These are phyloP conservation scores for Ensete glaucum DNA, from an alignment of 176 grass and related monocot genomes.

Conservation along the genomic window DNA sequence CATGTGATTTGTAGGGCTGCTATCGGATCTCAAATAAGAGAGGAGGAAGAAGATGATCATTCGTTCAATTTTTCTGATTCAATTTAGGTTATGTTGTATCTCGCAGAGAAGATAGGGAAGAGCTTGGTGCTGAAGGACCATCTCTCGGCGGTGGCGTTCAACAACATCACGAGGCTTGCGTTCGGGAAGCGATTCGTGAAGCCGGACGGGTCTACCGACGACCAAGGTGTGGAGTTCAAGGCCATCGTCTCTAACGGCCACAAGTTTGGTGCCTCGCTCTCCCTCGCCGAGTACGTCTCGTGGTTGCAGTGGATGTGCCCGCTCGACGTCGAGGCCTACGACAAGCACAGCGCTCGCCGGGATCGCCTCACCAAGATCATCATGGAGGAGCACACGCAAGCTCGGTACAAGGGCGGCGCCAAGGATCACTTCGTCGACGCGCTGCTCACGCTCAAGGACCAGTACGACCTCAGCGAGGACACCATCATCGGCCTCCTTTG, in stretches of 20 bases:
- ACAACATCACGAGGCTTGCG: slow-evolving; percentile 67
- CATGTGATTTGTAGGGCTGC: background rate
- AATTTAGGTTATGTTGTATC: background rate
- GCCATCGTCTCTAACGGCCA: slow-evolving; percentile 44
- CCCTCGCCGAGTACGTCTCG: slow-evolving; percentile 38
- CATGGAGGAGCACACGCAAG: slow-evolving; percentile 53
- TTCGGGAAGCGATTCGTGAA: slow-evolving; percentile 82
- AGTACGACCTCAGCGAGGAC: slow-evolving; percentile 64
- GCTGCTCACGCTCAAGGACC: slow-evolving; percentile 42
- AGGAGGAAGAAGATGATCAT: background rate
- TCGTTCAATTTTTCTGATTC: background rate
- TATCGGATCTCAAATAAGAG: background rate
- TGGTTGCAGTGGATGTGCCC: slow-evolving; percentile 51
- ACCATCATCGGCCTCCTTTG: slow-evolving; percentile 67
- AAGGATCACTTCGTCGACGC: slow-evolving; percentile 69
- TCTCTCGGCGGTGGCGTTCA: slow-evolving; percentile 45
- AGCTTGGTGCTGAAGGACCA: slow-evolving; percentile 33
- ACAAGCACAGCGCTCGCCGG: slow-evolving; percentile 29
- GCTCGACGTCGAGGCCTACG: slow-evolving; percentile 34
- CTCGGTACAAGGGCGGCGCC: slow-evolving; percentile 31
- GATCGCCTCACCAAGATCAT: slow-evolving; percentile 51
- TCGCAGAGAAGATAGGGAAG: slow-evolving; percentile 38
- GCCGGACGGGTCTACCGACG: slow-evolving; percentile 39
- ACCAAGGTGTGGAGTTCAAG: slow-evolving; percentile 75
- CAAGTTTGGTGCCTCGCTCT: slow-evolving; percentile 64